A percentile compares a stretch with the other conserved stretches of the same genome.
Conservation (phyloP, 352 stramenopile genomes). For the Globisporangium okanoganense region DNA sequence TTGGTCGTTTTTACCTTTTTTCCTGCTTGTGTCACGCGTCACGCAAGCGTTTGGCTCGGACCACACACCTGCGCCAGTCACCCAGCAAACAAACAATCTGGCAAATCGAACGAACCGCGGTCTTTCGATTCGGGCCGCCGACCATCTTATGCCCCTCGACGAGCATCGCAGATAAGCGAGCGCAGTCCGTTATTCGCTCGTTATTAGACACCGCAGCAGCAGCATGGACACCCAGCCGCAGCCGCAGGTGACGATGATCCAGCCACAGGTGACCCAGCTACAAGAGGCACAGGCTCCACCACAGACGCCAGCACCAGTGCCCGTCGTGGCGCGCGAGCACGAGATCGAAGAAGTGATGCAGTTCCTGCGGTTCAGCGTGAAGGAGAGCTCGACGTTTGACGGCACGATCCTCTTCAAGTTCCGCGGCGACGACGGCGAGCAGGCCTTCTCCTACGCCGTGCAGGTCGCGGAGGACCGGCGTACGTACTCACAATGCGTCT, state of each 20-base stretch:
- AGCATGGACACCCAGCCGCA: slow-evolving; percentile 2
- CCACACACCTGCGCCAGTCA: not conserved
- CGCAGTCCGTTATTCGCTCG: not conserved
- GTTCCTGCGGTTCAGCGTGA: slow-evolving; percentile 83
- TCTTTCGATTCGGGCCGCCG: not conserved
- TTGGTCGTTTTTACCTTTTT: no score
- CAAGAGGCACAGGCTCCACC: not conserved
- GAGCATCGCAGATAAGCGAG: not conserved
- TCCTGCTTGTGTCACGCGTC: no score
- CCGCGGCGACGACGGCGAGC: slow-evolving; percentile 32
- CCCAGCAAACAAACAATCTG: not conserved
- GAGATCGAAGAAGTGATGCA: slow-evolving; percentile 89
- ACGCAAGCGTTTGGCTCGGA: not conserved
- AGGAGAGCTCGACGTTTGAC: slow-evolving; percentile 59
- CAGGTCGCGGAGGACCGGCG: slow-evolving; percentile 41
- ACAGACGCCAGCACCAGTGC: not conserved
- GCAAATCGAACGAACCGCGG: not conserved
- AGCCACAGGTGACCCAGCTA: not conserved
- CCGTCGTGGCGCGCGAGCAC: slow-evolving; percentile 30
- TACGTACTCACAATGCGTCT: slow-evolving; percentile 14
- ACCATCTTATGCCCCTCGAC: slow-evolving; percentile 2
- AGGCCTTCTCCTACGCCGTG: slow-evolving; percentile 67
- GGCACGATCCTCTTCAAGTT: slow-evolving; percentile 88
- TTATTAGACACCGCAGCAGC: not conserved
- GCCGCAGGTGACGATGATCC: not conserved